These are phyloP conservation scores for Schizochytrium sp. DNA, from an alignment of 108 stramenopile species.

Conservation along the genomic window DNA sequence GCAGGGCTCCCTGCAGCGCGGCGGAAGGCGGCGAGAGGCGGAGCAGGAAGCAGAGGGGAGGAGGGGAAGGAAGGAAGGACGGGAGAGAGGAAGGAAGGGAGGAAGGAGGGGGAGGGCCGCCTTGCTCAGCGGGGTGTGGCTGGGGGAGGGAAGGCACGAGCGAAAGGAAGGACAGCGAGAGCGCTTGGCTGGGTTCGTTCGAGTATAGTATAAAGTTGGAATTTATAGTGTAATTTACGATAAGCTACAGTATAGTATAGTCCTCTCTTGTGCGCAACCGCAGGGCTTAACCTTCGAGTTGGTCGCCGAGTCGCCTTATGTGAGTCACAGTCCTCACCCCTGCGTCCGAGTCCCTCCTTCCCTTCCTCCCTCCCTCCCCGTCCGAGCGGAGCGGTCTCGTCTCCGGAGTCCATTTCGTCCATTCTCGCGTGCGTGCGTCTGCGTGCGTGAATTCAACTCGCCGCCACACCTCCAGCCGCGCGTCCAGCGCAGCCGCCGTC, in stretches of 20 bases:
- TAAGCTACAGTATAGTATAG: not conserved
- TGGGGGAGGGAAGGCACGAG: not conserved
- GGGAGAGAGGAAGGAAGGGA: not conserved
- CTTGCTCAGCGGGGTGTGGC: not conserved
- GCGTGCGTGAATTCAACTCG: too few species aligned
- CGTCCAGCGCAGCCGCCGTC: too few species aligned
- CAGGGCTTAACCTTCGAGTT: too few species aligned
- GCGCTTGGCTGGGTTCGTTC: not conserved
- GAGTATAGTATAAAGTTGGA: not conserved
- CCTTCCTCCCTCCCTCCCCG: too few species aligned
- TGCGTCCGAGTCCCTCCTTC: too few species aligned
- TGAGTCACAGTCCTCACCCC: too few species aligned
- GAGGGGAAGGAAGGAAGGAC: not conserved
- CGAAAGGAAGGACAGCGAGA: not conserved
- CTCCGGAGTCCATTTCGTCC: too few species aligned
- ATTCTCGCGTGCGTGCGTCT: too few species aligned
- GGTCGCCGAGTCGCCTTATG: too few species aligned
- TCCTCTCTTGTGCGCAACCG: too few species aligned
- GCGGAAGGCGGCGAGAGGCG: not conserved
- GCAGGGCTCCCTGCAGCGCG: not conserved
- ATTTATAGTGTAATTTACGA: not conserved
- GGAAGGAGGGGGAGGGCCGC: not conserved
- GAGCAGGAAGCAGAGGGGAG: not conserved
- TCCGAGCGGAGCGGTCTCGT: too few species aligned
- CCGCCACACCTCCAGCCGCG: too few species aligned